Conservation (phyloP, 805 yeast species). For the Candida saitoana region DNA sequence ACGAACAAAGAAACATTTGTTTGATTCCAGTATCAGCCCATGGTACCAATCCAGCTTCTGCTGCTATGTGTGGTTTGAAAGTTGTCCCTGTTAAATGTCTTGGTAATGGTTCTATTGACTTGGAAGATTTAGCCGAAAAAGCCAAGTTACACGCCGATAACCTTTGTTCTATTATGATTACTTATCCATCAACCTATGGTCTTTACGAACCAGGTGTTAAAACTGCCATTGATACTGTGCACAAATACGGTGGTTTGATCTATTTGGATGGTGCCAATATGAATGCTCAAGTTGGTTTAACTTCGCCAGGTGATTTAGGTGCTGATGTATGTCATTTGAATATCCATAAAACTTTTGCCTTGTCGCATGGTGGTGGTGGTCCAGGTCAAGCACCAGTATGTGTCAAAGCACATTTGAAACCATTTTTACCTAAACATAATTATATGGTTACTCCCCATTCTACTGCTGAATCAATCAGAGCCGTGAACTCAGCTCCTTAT, state of each 20-base stretch:
- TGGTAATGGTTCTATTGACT: constrained; percentile 79
- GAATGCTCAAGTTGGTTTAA: constrained; percentile 98
- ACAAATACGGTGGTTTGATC: constrained; percentile 87
- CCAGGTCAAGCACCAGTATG: constrained; percentile 99
- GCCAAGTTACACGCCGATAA: constrained; percentile 64
- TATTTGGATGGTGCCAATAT: constrained; percentile 98
- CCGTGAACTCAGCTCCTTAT: constrained; percentile 91
- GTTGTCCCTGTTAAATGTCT: constrained; percentile 91
- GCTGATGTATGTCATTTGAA: constrained; percentile 98
- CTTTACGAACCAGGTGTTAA: constrained; percentile 89
- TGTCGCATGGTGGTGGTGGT: constrained; percentile 99
- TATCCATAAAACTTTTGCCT: constrained; percentile 94
- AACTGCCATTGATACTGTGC: constrained; percentile 81
- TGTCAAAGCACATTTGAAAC: constrained; percentile 74
- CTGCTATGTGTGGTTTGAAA: constrained; percentile 93
- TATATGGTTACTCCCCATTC: constrained; percentile 50
- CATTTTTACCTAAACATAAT: constrained; percentile 79
- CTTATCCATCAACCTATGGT: constrained; percentile 97
- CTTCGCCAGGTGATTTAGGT: constrained; percentile 95
- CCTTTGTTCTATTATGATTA: constrained; percentile 91
- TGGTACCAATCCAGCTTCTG: constrained; percentile 98
- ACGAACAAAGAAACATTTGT: constrained; percentile 71
- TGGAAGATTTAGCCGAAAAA: constrained; percentile 68
- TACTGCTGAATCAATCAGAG: constrained; percentile 51
- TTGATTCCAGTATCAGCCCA: constrained; percentile 96